Percentiles rank a stretch among this genome's conserved stretches.
phyloP scores from a whole-genome alignment of 495 filamentous ascomycete genomes.

The Neurospora discreta region DNA sequence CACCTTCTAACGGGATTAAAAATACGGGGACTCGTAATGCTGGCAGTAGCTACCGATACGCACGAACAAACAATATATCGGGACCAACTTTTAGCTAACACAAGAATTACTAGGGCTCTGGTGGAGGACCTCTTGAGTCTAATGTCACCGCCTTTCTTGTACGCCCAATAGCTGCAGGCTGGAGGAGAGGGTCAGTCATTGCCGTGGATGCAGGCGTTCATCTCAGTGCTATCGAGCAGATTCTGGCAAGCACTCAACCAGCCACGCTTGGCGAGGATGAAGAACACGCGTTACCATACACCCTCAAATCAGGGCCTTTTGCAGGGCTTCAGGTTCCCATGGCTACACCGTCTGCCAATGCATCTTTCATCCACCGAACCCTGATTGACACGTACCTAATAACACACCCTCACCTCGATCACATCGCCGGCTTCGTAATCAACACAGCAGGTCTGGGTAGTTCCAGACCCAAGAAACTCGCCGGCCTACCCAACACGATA shows the following conservation, averaged over 20 bases:
- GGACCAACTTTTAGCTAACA: conserved; percentile 10
- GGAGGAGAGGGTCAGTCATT: conserved; percentile 68
- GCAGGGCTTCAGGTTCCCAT: conserved; percentile 56
- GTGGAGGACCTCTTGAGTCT: conserved; percentile 82
- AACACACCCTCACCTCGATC: conserved; percentile 90
- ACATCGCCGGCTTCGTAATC: conserved; percentile 81
- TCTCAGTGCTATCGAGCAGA: conserved; percentile 66
- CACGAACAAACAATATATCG: too few species aligned
- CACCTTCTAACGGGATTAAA: background rate
- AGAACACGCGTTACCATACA: conserved; percentile 21
- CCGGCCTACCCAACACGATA: conserved; percentile 76
- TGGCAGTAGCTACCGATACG: background rate
- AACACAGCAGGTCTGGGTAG: conserved; percentile 79
- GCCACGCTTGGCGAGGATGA: conserved; percentile 30
- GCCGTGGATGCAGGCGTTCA: conserved; percentile 91
- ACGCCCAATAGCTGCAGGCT: conserved; percentile 63
- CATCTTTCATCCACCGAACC: conserved; percentile 60
- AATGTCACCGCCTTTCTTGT: conserved; percentile 83
- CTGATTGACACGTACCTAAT: conserved; percentile 81
- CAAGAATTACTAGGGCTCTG: conserved; percentile 58
- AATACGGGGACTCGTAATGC: background rate
- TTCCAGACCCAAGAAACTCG: conserved; percentile 65
- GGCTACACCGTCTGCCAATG: conserved; percentile 58
- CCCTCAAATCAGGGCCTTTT: conserved; percentile 51
- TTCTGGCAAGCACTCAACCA: conserved; percentile 44